Base-by-base conservation (phyloP, 768 basidiomycete genomes). In the Mycena filopes region DNA sequence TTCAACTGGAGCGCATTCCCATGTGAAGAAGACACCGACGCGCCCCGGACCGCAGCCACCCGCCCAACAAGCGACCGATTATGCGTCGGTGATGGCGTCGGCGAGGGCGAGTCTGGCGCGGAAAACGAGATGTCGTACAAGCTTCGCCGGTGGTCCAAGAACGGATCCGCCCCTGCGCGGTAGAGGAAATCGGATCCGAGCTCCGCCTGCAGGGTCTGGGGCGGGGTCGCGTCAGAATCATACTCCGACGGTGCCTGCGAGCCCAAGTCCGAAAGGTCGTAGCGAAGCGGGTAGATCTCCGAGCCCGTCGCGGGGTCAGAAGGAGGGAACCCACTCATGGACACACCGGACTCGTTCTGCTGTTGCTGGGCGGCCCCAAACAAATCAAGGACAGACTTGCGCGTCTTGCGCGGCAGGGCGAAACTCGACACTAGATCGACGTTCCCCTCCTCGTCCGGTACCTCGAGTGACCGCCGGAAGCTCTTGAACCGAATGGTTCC, bases 321-420 rank as follows among this genome's bases (percentile, higher is more conserved):
- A 68, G 79, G 10, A 20, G 43, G 41, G 31, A 53, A 40, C 25
- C 55, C 13, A 16, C 48, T 43, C 50, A 8, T 70, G 71, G 78
- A 74, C 65, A 78, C 74, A 68, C 76, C 66, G 23, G 70, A 63
- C 23, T 69, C 65, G 43, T 76, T 56, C 36, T 36, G 36, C 36
- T 36, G 36, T 4, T 36, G 36, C 10, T 3, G 9, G 71, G 10
- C 72, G 13, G 48, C 66, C 70, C 88, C 86, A 67, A 92, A 92
- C 9, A 91, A 76, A 15, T 89, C 89, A 36, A 90, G 81, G 26
- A 91, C 85, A 13, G 86, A 86, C 65, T 85, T 89, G 47, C 82
- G 79, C n/a, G 72, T 65, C 69, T 76, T 81, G 57, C 51, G 70
- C 50, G 63, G 64, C 63, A 61, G 18, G 10, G 20, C 36, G 36